These are phyloP conservation scores for Tagetes erecta DNA, from an alignment of 129 eudicot species.

Conservation along the genomic window DNA sequence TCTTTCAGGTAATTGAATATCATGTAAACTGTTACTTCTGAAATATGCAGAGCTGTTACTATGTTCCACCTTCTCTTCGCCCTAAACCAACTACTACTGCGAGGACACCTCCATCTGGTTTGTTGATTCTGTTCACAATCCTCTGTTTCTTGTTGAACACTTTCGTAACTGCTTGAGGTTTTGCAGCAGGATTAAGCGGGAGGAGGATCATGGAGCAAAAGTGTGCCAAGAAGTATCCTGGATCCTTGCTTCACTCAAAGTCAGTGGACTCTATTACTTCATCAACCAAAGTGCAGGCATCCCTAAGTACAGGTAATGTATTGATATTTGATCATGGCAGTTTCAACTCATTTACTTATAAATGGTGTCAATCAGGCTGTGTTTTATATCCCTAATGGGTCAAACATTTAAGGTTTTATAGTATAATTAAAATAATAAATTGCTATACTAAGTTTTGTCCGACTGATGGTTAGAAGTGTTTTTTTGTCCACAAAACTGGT, in stretches of 20 bases:
- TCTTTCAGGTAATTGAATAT: background rate
- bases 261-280: conserved; percentile 35
- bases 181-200: conserved; percentile 51
- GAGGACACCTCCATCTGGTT: conserved; percentile 87
- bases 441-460: background rate
- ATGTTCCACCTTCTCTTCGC: conserved; percentile 90
- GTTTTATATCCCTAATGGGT: background rate
- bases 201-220: conserved; percentile 59
- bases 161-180: conserved; percentile 5
- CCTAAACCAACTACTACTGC: conserved; percentile 46
- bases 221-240: conserved; percentile 50
- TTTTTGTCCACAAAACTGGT: background rate
- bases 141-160: background rate
- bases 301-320: conserved; percentile 45
- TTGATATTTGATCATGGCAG: background rate
- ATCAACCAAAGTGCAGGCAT: conserved; percentile 45
- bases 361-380: too few species aligned
- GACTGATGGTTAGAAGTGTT: background rate
- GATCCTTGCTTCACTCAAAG: conserved; percentile 54
- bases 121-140: conserved; percentile 23
- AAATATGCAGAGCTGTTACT: conserved; percentile 73
- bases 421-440: background rate
- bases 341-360: background rate
- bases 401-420: background rate
- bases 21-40: background rate